phyloP scores from a whole-genome alignment of 768 basidiomycete genomes.

The Auriscalpium vulgare region DNA sequence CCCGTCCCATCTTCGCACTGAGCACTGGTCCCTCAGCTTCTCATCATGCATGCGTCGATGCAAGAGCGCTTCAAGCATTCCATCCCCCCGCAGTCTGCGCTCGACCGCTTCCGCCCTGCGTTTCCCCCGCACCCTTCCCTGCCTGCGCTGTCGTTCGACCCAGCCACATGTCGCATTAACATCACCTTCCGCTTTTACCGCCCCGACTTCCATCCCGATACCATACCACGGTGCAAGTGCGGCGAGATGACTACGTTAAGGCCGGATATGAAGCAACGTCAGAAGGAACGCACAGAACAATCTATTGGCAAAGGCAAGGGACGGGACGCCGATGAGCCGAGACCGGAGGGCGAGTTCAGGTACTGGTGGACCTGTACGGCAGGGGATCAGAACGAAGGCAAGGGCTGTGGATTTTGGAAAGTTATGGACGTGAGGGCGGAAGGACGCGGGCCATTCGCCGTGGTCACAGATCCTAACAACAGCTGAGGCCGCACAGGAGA shows the following conservation, averaged over 20 bases:
- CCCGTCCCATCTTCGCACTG: too few relatives aligned
- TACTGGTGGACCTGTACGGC: slow-evolving; percentile 85
- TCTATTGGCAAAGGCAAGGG: slow-evolving; percentile 1
- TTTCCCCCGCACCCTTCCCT: slow-evolving; percentile 25
- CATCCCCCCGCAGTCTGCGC: slow-evolving; percentile 59
- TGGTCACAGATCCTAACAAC: neutral
- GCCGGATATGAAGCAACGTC: slow-evolving; percentile 72
- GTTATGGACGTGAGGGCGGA: slow-evolving; percentile 64
- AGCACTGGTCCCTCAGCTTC: slow-evolving; percentile 36
- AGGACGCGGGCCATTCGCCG: slow-evolving; percentile 45
- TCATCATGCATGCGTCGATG: slow-evolving; percentile 82
- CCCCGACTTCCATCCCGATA: slow-evolving; percentile 65
- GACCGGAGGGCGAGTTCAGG: slow-evolving; percentile 30
- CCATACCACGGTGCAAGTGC: slow-evolving; percentile 68
- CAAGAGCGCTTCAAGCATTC: slow-evolving; percentile 81
- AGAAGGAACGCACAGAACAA: slow-evolving; percentile 12
- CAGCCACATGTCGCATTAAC: slow-evolving; percentile 42
- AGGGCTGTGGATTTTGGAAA: slow-evolving; percentile 71
- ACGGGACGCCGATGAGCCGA: slow-evolving; percentile 1
- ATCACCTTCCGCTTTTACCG: slow-evolving; percentile 84
- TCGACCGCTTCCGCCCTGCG: slow-evolving; percentile 66
- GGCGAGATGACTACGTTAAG: slow-evolving; percentile 61
- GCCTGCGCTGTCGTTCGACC: slow-evolving; percentile 12
- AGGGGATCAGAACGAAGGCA: slow-evolving; percentile 77
- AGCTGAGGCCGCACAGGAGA: too few relatives aligned